Evolutionary conservation across 1,284 basidiomycete genomes (phyloP).

Genomic region (Irpex lacteus): DNA sequence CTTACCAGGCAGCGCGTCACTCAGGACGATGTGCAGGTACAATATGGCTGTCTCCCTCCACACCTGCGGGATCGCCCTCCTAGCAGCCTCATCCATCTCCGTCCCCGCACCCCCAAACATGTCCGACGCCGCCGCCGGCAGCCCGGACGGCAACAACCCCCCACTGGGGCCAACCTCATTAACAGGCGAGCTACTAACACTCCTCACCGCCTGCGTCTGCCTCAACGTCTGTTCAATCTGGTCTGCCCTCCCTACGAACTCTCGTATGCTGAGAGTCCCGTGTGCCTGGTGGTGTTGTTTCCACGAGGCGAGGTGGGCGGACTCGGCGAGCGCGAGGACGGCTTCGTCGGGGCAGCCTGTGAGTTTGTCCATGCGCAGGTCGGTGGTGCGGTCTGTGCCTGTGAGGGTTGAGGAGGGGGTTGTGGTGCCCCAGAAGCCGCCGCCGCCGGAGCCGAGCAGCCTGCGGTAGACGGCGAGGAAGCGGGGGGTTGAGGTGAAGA

Average conservation of each 20-base stretch:
- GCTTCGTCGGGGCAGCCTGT: constrained; percentile 76
- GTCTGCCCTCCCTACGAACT: constrained; percentile 65
- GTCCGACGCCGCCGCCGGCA: constrained; percentile 8
- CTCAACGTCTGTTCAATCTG: constrained; percentile 62
- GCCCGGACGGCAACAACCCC: constrained; percentile 11
- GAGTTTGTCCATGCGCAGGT: constrained; percentile 59
- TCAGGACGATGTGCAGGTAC: constrained; percentile 71
- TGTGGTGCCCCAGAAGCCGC: constrained; percentile 30
- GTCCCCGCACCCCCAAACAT: neutral
- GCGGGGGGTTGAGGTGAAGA: constrained; percentile 57
- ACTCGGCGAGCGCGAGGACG: constrained; percentile 72
- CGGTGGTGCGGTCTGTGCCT: constrained; percentile 26
- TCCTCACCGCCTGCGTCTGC: constrained; percentile 23
- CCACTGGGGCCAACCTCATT: constrained; percentile 9
- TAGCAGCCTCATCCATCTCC: constrained; percentile 37
- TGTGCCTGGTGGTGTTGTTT: constrained; percentile 58
- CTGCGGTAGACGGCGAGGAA: constrained; percentile 65
- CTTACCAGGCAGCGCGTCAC: constrained; percentile 64
- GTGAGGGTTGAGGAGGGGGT: constrained; percentile 11
- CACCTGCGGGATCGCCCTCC: constrained; percentile 50
- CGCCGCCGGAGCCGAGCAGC: constrained; percentile 41
- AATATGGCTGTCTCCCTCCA: constrained; percentile 67
- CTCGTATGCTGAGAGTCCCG: constrained; percentile 64
- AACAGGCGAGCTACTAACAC: constrained; percentile 8
- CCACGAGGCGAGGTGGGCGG: constrained; percentile 74